These are phyloP conservation scores for Talaromyces pinophilus DNA, from an alignment of 2,329 filamentous ascomycete genomes.

Conservation along the genomic window DNA sequence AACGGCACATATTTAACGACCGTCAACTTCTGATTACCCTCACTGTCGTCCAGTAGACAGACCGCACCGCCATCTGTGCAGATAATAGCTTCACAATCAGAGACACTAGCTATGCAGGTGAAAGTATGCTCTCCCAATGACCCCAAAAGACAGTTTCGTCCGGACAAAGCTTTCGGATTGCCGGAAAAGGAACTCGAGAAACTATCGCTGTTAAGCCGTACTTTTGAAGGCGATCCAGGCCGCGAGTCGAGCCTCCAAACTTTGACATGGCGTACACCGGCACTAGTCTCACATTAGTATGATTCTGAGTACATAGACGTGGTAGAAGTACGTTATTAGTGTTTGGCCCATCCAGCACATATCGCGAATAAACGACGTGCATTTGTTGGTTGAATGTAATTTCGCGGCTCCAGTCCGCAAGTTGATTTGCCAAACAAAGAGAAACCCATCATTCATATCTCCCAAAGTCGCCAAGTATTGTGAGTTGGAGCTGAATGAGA, in stretches of 20 bases:
- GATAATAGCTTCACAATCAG: constrained; percentile 73
- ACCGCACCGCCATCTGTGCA: constrained; percentile 86
- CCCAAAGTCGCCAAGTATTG: constrained; percentile 86
- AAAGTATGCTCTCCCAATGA: constrained; percentile 81
- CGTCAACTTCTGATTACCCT: constrained; percentile 68
- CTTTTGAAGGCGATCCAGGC: constrained; percentile 64
- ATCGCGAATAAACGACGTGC: constrained; percentile 79
- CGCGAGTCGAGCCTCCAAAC: constrained; percentile 76
- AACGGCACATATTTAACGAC: constrained; percentile 69
- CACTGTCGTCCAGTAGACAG: constrained; percentile 80
- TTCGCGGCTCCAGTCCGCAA: constrained; percentile 76
- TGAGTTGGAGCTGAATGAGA: constrained; percentile 87
- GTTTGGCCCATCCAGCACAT: constrained; percentile 89
- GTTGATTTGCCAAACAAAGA: constrained; percentile 88
- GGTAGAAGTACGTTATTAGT: constrained; percentile 66
- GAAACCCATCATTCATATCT: constrained; percentile 85
- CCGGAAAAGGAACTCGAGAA: constrained; percentile 35
- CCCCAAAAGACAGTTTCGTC: constrained; percentile 84
- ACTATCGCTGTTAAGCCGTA: constrained; percentile 52
- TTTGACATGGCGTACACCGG: constrained; percentile 89
- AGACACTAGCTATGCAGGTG: constrained; percentile 71
- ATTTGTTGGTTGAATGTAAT: constrained; percentile 85
- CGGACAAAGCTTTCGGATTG: constrained; percentile 70
- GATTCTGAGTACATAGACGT: constrained; percentile 23
- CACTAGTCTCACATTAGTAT: constrained; percentile 32